phyloP scores from a whole-genome alignment of 192 early-diverging fungal genomes.

The Podila epigama region DNA sequence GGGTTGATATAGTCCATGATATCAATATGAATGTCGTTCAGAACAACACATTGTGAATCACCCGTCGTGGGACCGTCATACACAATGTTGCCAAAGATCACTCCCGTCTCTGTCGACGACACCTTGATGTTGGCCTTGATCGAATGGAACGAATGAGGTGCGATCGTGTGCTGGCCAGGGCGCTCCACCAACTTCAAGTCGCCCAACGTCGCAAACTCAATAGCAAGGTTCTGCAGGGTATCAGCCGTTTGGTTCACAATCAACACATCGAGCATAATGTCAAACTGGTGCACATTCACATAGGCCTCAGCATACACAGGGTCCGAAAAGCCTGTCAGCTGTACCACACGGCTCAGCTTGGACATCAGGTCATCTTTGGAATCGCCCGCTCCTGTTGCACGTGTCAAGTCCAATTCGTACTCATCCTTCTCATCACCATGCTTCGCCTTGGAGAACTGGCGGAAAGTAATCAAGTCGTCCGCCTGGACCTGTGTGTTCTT shows the following conservation, averaged over 20 bases:
- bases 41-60: constrained; percentile 91
- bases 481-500: constrained; percentile 75
- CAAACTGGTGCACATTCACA: constrained; percentile 96
- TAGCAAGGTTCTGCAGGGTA: constrained; percentile 95
- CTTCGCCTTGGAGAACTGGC: constrained; percentile 81
- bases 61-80: constrained; percentile 95
- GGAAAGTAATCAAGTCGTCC: constrained; percentile 89
- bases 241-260: constrained; percentile 97
- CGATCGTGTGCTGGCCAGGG: constrained; percentile 86
- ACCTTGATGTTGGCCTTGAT: constrained; percentile 99
- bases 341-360: constrained; percentile 93
- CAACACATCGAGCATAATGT: constrained; percentile 94
- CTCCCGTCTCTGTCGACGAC: constrained; percentile 97
- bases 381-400: constrained; percentile 79
- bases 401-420: constrained; percentile 91
- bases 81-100: constrained; percentile 98
- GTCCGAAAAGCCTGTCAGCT: constrained; percentile 96
- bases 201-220: constrained; percentile 98
- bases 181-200: constrained; percentile 97
- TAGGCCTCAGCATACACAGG: constrained; percentile 99
- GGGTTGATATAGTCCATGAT: constrained; percentile 99
- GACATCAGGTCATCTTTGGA: constrained; percentile 82
- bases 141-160: constrained; percentile 91
- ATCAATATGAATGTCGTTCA: constrained; percentile 98
- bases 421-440: constrained; percentile 71